phyloP scores from a whole-genome alignment of 2,329 filamentous ascomycete species.

The Clathrospora elynae region DNA sequence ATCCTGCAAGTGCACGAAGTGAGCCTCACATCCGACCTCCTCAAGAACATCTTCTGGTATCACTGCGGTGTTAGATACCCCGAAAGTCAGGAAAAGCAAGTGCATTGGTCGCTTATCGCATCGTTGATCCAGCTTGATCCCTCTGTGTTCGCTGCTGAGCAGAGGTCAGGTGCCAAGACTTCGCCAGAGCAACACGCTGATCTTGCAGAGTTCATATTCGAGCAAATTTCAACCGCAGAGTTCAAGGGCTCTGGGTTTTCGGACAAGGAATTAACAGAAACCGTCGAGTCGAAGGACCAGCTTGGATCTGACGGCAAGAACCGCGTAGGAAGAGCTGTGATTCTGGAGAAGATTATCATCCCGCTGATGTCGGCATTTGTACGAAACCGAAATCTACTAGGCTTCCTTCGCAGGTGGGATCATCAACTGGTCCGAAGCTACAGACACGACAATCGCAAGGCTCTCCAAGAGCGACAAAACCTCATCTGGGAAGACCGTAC shows the following conservation, averaged over 20 bases:
- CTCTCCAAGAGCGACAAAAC: slow-evolving; percentile 21
- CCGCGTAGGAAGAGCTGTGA: background rate
- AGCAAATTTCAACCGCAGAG: slow-evolving; percentile 32
- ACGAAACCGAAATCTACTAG: slow-evolving; percentile 41
- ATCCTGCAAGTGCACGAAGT: slow-evolving; percentile 34
- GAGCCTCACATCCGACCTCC: slow-evolving; percentile 31
- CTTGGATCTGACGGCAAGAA: background rate
- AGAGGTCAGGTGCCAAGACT: slow-evolving; percentile 17
- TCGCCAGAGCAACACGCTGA: slow-evolving; percentile 27
- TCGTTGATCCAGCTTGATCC: slow-evolving; percentile 42
- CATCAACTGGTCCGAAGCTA: slow-evolving; percentile 34
- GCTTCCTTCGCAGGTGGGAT: slow-evolving; percentile 45
- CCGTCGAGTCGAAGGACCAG: background rate
- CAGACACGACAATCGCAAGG: slow-evolving; percentile 22
- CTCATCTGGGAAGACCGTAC: slow-evolving; percentile 41
- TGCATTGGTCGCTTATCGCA: slow-evolving; percentile 42
- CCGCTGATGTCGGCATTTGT: slow-evolving; percentile 45
- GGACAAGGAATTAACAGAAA: slow-evolving; percentile 3
- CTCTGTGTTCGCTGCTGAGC: slow-evolving; percentile 38
- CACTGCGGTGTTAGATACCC: slow-evolving; percentile 42
- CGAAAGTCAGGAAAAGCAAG: slow-evolving; percentile 17
- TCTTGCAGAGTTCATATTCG: slow-evolving; percentile 37
- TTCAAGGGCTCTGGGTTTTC: slow-evolving; percentile 17
- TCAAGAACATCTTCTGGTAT: slow-evolving; percentile 44
- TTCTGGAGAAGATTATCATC: slow-evolving; percentile 31